Evolutionary conservation across 106 monocot genomes (phyloP).

Genomic region (Allium sativum): DNA sequence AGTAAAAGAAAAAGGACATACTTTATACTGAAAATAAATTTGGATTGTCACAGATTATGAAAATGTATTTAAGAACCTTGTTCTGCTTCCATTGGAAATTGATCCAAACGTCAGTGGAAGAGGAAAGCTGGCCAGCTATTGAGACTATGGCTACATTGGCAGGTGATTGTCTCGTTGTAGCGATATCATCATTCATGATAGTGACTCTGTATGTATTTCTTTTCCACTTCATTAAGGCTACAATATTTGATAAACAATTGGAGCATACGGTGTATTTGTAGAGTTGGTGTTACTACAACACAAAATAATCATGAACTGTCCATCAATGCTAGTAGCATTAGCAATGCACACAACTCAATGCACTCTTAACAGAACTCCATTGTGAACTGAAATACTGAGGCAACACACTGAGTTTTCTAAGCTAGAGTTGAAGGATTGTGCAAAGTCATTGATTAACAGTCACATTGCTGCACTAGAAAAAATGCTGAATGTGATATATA

Average conservation of each 20-base stretch:
- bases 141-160: no score
- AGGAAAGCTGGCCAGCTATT: no score
- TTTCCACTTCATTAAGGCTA: constrained; percentile 46
- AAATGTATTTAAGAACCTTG: no score
- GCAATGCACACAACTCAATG: constrained; percentile 47
- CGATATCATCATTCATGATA: no score
- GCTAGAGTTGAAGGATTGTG: constrained; percentile 34
- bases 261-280: constrained; percentile 50
- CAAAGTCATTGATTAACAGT: constrained; percentile 17
- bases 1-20: no score
- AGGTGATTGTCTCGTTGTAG: no score
- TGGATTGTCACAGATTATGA: no score
- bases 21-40: no score
- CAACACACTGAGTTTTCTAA: constrained; percentile 46
- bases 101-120: no score
- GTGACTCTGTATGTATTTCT: constrained; percentile 58
- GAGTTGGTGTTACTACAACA: constrained; percentile 54
- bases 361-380: constrained; percentile 42
- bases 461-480: constrained; percentile 25
- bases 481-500: constrained; percentile 41
- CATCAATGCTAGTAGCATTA: constrained; percentile 52
- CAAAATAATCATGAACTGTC: constrained; percentile 22
- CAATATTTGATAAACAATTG: constrained; percentile 33
- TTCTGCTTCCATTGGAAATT: no score
- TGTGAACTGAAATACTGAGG: constrained; percentile 48